Evolutionary conservation across 2,329 filamentous ascomycete species (phyloP), one percentile per base, ranked within the genome.

Genomic region (Exophiala sideris): DNA sequence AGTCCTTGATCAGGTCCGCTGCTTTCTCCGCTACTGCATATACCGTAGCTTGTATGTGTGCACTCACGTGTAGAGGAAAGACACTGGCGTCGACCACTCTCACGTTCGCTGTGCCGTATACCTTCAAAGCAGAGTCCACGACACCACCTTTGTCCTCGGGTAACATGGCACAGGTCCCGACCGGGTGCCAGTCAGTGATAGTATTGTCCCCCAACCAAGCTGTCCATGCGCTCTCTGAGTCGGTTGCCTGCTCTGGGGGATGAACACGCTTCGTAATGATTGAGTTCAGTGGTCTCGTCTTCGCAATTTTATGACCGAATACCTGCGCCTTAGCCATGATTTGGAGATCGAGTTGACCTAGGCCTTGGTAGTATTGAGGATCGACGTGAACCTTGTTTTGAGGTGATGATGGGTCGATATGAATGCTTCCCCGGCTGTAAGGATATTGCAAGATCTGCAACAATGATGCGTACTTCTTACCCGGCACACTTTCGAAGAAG

Each of bases 81-180:
- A 67, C 54, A 57, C 65, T 67, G 1, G 67, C 66, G 44, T 70
- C 68, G 5, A 67, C 65, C 2, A 71, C 63, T 2, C 68, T 54
- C 49, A 70, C 34, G 16, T 63, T 63, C 1, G 49, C 45, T 1
- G 65, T 62, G 2, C 74, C 76, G 45, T 76, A 71, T 2, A 79
- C 76, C 12, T 67, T 69, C 12, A 77, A 57, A 5, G 64, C 64
- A 8, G 57, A 61, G 47, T 76, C 72, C 0, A 76, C 65, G 11
- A 77, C 76, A 6, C 75, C 76, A 4, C 61, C 61, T 20, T 73
- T 45, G 11, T 71, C 68, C 7, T 65, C 62, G 6, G 72, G 70
- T 3, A 67, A 71, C 75, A 79, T 77, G 58, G 71, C 75, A 45
- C 70, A 73, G 1, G 75, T 77, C 16, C 35, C 35, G 5, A 38